Percentiles rank a stretch among this genome's conserved stretches.
These are phyloP conservation scores for Fusarium sp. DNA, from an alignment of 2,329 filamentous ascomycete genomes.

Conservation along the genomic window DNA sequence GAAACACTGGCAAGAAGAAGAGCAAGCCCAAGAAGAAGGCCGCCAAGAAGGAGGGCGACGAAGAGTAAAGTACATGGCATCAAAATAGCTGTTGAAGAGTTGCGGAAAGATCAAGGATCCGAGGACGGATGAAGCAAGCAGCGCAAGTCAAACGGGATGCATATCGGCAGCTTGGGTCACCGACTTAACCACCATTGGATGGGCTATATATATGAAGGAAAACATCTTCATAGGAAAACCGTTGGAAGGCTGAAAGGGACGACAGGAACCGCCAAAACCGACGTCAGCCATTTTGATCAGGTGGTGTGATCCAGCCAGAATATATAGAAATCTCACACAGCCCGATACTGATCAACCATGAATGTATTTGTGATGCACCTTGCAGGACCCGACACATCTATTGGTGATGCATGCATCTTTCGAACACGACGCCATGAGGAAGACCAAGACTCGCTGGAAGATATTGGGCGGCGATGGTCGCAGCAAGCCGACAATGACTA, in stretches of 20 bases:
- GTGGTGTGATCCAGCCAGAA: conserved; percentile 33
- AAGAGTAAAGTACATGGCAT: conserved; percentile 43
- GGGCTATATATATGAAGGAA: conserved; percentile 19
- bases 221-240: conserved; percentile 20
- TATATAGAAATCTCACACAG: conserved; percentile 43
- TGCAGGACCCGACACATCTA: not conserved
- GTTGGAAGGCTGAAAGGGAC: conserved; percentile 33
- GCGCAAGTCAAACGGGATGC: conserved; percentile 29
- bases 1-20: conserved; percentile 92
- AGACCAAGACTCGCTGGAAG: not conserved
- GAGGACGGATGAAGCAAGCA: conserved; percentile 23
- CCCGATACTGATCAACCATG: conserved; percentile 39
- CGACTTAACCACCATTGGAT: conserved; percentile 28
- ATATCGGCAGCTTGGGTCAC: conserved; percentile 31
- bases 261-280: conserved; percentile 30
- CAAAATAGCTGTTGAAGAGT: conserved; percentile 29
- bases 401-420: not conserved
- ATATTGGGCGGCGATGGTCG: not conserved
- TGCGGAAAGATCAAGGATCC: conserved; percentile 23
- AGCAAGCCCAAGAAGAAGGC: conserved; percentile 84
- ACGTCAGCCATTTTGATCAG: conserved; percentile 32
- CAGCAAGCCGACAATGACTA: conserved; percentile 4
- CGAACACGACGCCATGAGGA: not conserved
- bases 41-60: conserved; percentile 59
- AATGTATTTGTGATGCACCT: conserved; percentile 14